phyloP scores from a whole-genome alignment of 805 yeast genomes.

The Lachancea fermentati region DNA sequence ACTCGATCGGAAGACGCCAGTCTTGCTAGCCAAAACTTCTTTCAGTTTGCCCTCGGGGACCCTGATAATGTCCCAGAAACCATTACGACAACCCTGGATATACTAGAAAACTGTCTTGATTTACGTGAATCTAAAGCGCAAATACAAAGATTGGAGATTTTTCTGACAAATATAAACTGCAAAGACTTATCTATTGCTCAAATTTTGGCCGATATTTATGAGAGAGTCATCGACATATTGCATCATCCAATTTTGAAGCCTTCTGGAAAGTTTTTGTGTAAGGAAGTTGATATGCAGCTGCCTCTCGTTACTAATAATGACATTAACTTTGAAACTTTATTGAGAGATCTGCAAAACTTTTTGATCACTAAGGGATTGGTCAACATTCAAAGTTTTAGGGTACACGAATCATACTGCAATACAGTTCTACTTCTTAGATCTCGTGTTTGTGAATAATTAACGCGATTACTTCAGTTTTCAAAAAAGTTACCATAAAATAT shows the following conservation, averaged over 20 bases:
- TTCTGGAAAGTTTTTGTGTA: background rate
- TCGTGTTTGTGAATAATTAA: no score
- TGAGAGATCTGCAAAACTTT: background rate
- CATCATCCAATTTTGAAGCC: conserved; percentile 11
- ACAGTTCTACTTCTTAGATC: no score
- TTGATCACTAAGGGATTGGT: background rate
- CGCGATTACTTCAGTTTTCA: no score
- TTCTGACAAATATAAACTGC: background rate
- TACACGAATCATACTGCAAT: no score
- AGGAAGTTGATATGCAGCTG: background rate
- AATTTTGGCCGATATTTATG: background rate
- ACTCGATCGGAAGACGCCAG: background rate
- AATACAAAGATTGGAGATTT: background rate
- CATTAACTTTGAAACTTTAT: background rate
- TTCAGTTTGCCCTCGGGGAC: background rate
- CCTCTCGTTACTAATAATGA: background rate
- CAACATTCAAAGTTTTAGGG: background rate
- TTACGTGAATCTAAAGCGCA: background rate
- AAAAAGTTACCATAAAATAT: no score
- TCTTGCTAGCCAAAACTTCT: background rate
- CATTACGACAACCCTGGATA: background rate
- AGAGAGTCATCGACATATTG: conserved; percentile 9
- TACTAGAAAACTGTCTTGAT: background rate
- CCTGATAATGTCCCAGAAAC: background rate
- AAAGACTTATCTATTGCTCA: background rate